Evolutionary conservation across 805 yeast species (phyloP), one percentile per base, ranked within the genome.

Genomic region (Candida khao-thaluensis): DNA sequence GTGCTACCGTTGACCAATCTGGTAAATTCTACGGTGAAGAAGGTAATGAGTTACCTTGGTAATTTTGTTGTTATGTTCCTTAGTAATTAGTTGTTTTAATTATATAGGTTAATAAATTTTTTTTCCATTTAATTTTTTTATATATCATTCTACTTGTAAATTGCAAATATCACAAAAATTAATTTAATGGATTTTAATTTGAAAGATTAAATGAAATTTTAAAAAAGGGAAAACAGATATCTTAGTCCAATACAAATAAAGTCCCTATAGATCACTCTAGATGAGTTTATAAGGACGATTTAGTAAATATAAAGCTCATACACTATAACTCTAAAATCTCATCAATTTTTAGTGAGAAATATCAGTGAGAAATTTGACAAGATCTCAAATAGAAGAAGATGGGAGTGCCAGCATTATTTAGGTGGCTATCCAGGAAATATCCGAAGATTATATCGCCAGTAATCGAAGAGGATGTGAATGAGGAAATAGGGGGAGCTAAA

Each of bases 391-490:
- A 28, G 5, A 6, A 7, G 7, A 22, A 10, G 24, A 85, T 85
- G 93, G 96, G 99, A 72, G 99, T 93, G 49, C 99, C 99, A 47
- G 96, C 99, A 16, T 81, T 93, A 54, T 93, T 89, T 66, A 77
- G 99, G 68, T 93, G 99, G 98, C 71, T 93, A 35, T 88, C 98
- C 1, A 66, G 79, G 47, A 88, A 90, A 59, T 93, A 89, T 54
- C 98, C 99, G 9, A 90, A 91, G 66, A 91, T 87, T 59, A 87
- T 93, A 38, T 78, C 95, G 0, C 95, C 96, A 0, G 97, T 88
- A 5, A 53, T 86, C 3, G 96, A 89, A 54, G 95, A 83, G 34
- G 80, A 76, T 11, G 61, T 63, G 1, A 71, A 83, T 8, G 82
- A 80, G 45, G 91, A 84, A 14, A 73, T 77, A 35, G 62, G 62